Evolutionary conservation across 78 protist species (phyloP), one percentile per base, ranked within the genome.

Genomic region (Dictyostelium citrinum): DNA sequence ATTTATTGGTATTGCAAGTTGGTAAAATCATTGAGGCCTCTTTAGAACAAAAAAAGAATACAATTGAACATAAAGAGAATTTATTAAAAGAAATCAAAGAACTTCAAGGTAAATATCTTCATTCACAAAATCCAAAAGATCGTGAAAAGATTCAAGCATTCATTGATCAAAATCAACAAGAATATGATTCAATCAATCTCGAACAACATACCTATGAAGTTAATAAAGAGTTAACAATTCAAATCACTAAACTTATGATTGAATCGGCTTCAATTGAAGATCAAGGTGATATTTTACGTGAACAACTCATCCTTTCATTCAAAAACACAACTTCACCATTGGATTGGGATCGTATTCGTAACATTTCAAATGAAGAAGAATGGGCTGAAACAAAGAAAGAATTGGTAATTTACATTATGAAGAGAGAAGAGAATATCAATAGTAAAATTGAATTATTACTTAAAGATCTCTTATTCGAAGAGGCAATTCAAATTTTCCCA

Each of bases 401-500:
- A 49, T 79, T 93, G 75, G 93, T 93, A 6, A 79, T 37, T 7
- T 93, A 68, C 45, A 80, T 84, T 27, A 84, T 93, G 91, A 80
- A 93, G 45, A 51, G 93, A 49, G 90, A 80, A 14, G 96, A 82
- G 24, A 82, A 82, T 22, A 55, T 81, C 8, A 81, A 93, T 37
- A 75, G 83, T 78, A 83, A 84, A 79, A 84, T 93, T 37, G 95
- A 93, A 51, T 16, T 93, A 9, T 17, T 93, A 2, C 37, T 93
- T 55, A 93, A 84, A 55, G 96, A 93, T 67, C 77, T 82, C 27
- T 31, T 93, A 7, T 93, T 72, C 11, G 74, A 84, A 35, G 93
- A 93, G 22, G 74, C 85, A 27, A 88, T 93, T 27, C 84, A 93
- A 60, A 93, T 93, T 9, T 93, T 93, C 93, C 96, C 96, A 49